phyloP scores from a whole-genome alignment of 1,284 basidiomycete species.

The Afroboletus lepidellus region DNA sequence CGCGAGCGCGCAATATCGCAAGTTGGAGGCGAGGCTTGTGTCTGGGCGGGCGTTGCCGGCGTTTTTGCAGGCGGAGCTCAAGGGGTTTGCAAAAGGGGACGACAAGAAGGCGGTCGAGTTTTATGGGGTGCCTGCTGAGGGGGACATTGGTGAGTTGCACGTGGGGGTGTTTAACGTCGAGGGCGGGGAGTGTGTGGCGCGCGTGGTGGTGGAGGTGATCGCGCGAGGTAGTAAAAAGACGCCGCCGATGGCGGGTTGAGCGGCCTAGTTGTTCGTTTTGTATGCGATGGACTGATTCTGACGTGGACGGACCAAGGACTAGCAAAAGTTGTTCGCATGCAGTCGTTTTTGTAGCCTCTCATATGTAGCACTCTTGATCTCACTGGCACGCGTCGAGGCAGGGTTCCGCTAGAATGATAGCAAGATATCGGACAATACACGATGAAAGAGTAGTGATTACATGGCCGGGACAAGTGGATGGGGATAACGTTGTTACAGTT shows the following conservation, averaged over 20 bases:
- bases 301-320: conserved; percentile 8
- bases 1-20: conserved; percentile 22
- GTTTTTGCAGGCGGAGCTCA: conserved; percentile 56
- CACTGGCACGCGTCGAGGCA: too few relatives aligned
- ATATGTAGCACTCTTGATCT: conserved; percentile 2
- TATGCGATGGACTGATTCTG: conserved; percentile 19
- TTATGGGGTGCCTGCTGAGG: conserved; percentile 49
- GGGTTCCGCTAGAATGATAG: conserved; percentile 2
- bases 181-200: conserved; percentile 51
- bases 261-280: conserved; percentile 16
- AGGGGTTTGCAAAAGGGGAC: conserved; percentile 35
- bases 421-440: conserved; percentile 23
- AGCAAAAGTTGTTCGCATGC: conserved; percentile 22
- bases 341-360: conserved; percentile 25
- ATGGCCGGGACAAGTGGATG: conserved; percentile 18
- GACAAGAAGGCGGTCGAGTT: conserved; percentile 53
- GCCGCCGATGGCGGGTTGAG: conserved; percentile 29
- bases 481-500: conserved; percentile 25
- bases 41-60: conserved; percentile 55
- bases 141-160: conserved; percentile 55
- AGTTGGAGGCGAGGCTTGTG: conserved; percentile 48
- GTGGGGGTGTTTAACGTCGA: conserved; percentile 56
- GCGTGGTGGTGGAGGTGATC: conserved; percentile 59
- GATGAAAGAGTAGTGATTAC: conserved; percentile 23
- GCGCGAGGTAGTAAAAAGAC: conserved; percentile 39